These are phyloP conservation scores for Eimeria nieschulzi DNA, from an alignment of 169 alveolate genomes.

Conservation along the genomic window DNA sequence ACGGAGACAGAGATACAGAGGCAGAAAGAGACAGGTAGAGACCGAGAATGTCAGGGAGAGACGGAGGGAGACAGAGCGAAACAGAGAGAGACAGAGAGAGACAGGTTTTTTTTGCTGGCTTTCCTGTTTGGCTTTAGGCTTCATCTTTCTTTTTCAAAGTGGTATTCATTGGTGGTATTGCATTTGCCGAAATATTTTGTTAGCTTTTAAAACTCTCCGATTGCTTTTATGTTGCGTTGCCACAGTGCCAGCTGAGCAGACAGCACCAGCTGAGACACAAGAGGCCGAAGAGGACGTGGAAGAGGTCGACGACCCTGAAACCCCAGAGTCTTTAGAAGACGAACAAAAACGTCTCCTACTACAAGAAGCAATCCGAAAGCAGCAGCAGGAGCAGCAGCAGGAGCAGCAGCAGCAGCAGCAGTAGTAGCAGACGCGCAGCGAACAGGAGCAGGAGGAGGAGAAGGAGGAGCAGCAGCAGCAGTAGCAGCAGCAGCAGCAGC, in stretches of 20 bases:
- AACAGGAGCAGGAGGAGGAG: not conserved
- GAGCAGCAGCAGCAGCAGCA: slow-evolving; percentile 1
- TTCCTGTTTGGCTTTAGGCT: too few species aligned
- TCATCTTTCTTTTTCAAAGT: too few species aligned
- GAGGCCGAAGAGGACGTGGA: slow-evolving; percentile 48
- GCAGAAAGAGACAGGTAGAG: not conserved
- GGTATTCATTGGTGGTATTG: too few species aligned
- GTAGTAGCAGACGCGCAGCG: not conserved
- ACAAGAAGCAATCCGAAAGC: slow-evolving; percentile 39
- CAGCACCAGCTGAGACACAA: slow-evolving; percentile 16
- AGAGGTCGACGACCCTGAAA: slow-evolving; percentile 1
- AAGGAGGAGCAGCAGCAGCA: not conserved
- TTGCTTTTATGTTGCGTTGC: not conserved
- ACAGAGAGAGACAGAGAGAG: too few species aligned
- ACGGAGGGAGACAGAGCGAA: not conserved
- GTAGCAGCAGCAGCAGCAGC: not conserved
- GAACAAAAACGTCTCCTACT: slow-evolving; percentile 31
- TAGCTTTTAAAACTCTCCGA: not conserved
- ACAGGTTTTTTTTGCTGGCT: too few species aligned
- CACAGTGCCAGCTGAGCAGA: slow-evolving; percentile 4
- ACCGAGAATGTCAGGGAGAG: too few species aligned
- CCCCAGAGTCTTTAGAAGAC: slow-evolving; percentile 46
- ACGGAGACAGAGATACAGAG: too few species aligned
- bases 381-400: slow-evolving; percentile 2
- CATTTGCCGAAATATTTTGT: not conserved